These are phyloP conservation scores for Nannizziopsis barbatae DNA, from an alignment of 2,329 filamentous ascomycete species.

Conservation along the genomic window DNA sequence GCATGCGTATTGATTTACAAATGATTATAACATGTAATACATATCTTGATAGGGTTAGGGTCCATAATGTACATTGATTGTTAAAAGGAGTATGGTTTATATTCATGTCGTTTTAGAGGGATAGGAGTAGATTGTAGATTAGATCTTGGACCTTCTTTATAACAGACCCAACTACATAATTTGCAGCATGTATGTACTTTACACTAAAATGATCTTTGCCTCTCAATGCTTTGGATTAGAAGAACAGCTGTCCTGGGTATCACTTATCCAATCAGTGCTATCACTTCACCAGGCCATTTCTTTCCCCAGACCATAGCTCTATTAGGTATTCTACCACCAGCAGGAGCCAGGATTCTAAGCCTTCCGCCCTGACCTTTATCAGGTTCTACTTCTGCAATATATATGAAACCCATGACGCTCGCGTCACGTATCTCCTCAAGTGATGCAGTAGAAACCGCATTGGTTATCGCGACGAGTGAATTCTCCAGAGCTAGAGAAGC, in stretches of 20 bases:
- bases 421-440: constrained; percentile 65
- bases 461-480: constrained; percentile 73
- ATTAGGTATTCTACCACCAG: constrained; percentile 68
- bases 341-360: constrained; percentile 69
- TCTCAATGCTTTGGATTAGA: not conserved
- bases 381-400: constrained; percentile 83
- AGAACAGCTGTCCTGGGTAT: not conserved
- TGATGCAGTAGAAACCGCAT: constrained; percentile 57
- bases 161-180: no score
- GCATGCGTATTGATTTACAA: no score
- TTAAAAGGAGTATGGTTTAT: no score
- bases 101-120: no score
- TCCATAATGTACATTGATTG: no score
- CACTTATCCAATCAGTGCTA: constrained; percentile 55
- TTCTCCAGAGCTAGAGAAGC: constrained; percentile 55
- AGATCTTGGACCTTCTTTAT: no score
- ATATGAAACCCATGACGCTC: constrained; percentile 83
- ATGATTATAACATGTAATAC: no score
- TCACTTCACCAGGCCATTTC: constrained; percentile 72
- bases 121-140: no score
- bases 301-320: constrained; percentile 68
- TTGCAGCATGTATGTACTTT: no score
- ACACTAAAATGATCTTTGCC: no score
- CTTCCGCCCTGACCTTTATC: constrained; percentile 51
- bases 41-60: no score